Percentiles rank a stretch among this genome's conserved stretches.
phyloP scores from a whole-genome alignment of 2,329 filamentous ascomycete genomes.

The Sporothrix protearum region DNA sequence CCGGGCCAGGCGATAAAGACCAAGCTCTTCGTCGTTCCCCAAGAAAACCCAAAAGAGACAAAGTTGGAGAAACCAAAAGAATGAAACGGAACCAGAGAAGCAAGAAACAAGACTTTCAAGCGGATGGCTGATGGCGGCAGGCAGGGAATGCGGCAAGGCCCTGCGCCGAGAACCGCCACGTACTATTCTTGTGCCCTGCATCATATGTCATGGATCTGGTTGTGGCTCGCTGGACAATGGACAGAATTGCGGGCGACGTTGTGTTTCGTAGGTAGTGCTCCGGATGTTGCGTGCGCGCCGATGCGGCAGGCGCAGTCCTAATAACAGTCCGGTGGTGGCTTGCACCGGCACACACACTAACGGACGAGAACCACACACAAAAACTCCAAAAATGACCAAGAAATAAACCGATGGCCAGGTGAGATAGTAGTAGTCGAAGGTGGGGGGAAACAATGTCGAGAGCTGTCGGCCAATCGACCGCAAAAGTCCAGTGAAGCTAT shows the following conservation, averaged over 20 bases:
- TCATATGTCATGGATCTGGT: too few relatives aligned
- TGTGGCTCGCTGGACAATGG: not conserved
- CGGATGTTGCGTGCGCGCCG: not conserved
- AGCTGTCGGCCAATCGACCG: constrained; percentile 7
- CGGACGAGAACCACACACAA: not conserved
- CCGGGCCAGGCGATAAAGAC: not conserved
- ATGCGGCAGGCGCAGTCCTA: constrained; percentile 1
- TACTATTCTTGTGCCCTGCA: not conserved
- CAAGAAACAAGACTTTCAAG: not conserved
- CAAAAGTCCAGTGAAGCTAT: constrained; percentile 1
- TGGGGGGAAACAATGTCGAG: not conserved
- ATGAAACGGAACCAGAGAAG: not conserved
- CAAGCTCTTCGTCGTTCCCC: not conserved
- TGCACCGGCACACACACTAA: not conserved
- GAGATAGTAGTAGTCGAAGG: not conserved
- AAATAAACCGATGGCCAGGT: not conserved
- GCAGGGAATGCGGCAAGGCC: not conserved
- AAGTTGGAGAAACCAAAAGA: not conserved
- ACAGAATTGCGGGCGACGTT: not conserved
- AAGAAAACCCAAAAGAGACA: not conserved
- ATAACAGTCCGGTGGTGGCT: not conserved
- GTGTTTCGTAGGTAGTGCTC: not conserved
- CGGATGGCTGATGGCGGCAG: not conserved
- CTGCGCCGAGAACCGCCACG: not conserved
- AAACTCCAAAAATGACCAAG: not conserved